Evolutionary conservation across 2,329 filamentous ascomycete species (phyloP), one percentile per base, ranked within the genome.

Genomic region (Teratosphaeria viscida): DNA sequence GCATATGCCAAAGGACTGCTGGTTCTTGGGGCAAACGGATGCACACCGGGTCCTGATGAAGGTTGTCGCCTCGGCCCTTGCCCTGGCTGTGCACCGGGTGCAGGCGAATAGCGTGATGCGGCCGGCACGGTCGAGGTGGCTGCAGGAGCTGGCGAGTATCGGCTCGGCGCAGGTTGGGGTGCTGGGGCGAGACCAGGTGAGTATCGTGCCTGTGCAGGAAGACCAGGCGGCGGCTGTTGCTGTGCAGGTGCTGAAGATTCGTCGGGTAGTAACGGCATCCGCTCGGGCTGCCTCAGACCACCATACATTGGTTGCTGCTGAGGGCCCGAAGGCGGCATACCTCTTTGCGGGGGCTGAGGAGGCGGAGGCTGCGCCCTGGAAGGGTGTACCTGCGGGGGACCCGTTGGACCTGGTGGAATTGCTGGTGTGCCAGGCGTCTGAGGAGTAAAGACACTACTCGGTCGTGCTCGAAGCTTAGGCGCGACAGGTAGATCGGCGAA

Each of bases 1-100:
- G 77, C 80, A 56, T 81, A n/a, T 35, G 83, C 83, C 16, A 86
- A 74, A 16, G 84, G 84, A 69, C 84, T 86, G n/a, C 83, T 86
- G 6, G 83, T 86, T 59, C 84, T 78, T 19, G 84, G 84, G 52
- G 83, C 81, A 69, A 85, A 86, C 3, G 81, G 77, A 61, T 54
- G 27, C 53, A 19, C 53, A 16, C 16, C 26, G 23, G 27, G 27
- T 29, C 55, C 55, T 14, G 74, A 70, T n/a, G 75, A 49, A 49
- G 43, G 43, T n/a, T 49, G 43, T 49, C 43, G n/a, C 6, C n/a
- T 71, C 37, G 75, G 71, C 32, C 67, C 68, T 62, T 77, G 75
- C 37, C 73, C 70, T 60, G 65, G 64, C 52, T 71, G 67, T 14
- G 72, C 78, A 23, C 76, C 72, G 10, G 78, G 76, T 29, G 76